phyloP scores from a whole-genome alignment of 2,329 filamentous ascomycete genomes.

The Ceratocystis lukuohia region DNA sequence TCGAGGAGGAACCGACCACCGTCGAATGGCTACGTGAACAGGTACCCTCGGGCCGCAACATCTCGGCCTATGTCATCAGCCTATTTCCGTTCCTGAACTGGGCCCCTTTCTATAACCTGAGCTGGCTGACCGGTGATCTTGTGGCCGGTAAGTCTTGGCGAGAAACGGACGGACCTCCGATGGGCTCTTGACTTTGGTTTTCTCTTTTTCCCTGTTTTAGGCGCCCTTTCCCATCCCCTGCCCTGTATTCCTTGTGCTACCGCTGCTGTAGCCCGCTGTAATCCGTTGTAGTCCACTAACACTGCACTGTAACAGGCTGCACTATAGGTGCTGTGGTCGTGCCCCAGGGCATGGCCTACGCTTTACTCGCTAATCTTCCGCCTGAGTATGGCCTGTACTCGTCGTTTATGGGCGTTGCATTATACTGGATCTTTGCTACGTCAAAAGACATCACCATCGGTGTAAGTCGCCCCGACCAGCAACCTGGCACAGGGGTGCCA shows the following conservation, averaged over 20 bases:
- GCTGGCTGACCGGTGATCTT: slow-evolving; percentile 81
- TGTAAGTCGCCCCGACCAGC: slow-evolving; percentile 36
- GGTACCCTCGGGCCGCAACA: slow-evolving; percentile 43
- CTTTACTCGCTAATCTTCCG: slow-evolving; percentile 34
- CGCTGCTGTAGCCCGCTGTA: background rate
- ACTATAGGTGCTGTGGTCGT: slow-evolving; percentile 42
- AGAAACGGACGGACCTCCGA: slow-evolving; percentile 2
- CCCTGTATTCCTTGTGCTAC: background rate
- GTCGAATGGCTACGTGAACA: slow-evolving; percentile 56
- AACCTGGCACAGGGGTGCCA: slow-evolving; percentile 6
- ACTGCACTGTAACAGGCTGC: slow-evolving; percentile 22
- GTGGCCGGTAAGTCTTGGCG: slow-evolving; percentile 45
- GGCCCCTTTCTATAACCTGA: slow-evolving; percentile 75
- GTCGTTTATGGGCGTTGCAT: slow-evolving; percentile 85
- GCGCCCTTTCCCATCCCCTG: background rate
- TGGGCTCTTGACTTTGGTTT: background rate
- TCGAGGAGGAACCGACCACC: slow-evolving; percentile 67
- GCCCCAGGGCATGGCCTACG: slow-evolving; percentile 43
- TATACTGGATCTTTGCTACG: slow-evolving; percentile 97
- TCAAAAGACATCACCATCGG: slow-evolving; percentile 98
- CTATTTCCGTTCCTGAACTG: slow-evolving; percentile 84
- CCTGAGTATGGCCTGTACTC: slow-evolving; percentile 46
- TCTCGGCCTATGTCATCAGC: slow-evolving; percentile 48
- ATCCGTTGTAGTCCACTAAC: background rate
- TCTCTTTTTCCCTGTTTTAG: background rate